phyloP scores from a whole-genome alignment of 1,139 yeast species.

The Pichia sp. region DNA sequence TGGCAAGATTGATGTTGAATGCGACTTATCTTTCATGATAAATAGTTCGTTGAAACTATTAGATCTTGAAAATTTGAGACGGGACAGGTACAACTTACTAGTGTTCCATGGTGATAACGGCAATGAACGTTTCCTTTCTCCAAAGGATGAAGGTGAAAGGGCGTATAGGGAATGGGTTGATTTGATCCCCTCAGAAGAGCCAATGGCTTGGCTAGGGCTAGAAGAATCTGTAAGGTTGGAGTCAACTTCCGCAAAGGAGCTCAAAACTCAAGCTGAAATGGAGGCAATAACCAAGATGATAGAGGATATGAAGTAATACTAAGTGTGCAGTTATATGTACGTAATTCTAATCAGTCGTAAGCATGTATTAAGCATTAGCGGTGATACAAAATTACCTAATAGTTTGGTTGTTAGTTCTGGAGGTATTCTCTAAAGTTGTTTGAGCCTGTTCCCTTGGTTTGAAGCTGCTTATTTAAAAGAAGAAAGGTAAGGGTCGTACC shows the following conservation, averaged over 20 bases:
- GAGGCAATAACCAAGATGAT: too few relatives aligned
- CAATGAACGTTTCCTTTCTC: constrained; percentile 21
- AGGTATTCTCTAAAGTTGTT: too few relatives aligned
- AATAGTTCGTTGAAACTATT: constrained; percentile 32
- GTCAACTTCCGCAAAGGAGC: constrained; percentile 1
- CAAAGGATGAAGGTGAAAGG: constrained; percentile 37
- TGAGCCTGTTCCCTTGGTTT: too few relatives aligned
- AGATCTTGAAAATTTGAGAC: constrained; percentile 23
- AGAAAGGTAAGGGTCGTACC: too few relatives aligned
- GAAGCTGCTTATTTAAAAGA: too few relatives aligned
- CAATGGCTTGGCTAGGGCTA: constrained; percentile 60
- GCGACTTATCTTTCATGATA: not conserved
- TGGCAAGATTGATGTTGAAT: constrained; percentile 50
- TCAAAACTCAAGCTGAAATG: not conserved
- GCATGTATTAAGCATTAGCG: too few relatives aligned
- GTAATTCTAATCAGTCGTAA: too few relatives aligned
- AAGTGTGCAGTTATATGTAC: too few relatives aligned
- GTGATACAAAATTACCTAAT: too few relatives aligned
- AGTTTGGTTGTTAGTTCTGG: too few relatives aligned
- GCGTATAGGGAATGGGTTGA: constrained; percentile 40
- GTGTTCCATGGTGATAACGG: not conserved
- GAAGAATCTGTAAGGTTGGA: constrained; percentile 28
- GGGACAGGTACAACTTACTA: not conserved
- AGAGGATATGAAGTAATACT: too few relatives aligned
- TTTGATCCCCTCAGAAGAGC: constrained; percentile 48